Percentiles rank a stretch among this genome's conserved stretches.
phyloP scores from a whole-genome alignment of 2,329 filamentous ascomycete genomes.

The Scorias spongiosa region DNA sequence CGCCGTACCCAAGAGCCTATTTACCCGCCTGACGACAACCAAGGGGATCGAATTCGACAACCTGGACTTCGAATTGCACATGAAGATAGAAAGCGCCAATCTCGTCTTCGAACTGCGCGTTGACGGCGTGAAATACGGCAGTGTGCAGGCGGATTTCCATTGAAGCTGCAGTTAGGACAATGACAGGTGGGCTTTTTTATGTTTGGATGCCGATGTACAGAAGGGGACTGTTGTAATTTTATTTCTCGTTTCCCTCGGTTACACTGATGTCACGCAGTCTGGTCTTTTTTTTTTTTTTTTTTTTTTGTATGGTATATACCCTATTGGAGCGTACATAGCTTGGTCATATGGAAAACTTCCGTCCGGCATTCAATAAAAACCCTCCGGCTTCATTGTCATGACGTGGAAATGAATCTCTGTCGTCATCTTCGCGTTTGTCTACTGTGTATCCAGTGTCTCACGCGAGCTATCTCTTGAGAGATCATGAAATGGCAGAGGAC shows the following conservation, averaged over 20 bases:
- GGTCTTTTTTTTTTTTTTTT: no score
- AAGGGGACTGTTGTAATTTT: background rate
- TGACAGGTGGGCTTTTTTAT: background rate
- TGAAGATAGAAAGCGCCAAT: conserved; percentile 66
- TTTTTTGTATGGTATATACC: no score
- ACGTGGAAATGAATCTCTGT: no score
- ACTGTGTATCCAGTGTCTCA: no score
- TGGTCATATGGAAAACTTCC: no score
- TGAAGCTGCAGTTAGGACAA: conserved; percentile 19
- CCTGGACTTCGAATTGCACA: conserved; percentile 66
- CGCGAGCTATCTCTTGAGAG: no score
- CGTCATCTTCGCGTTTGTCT: no score
- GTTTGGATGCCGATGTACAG: background rate
- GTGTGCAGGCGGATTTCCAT: conserved; percentile 66
- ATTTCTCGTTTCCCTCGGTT: background rate
- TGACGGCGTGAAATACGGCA: conserved; percentile 60
- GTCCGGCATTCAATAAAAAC: no score
- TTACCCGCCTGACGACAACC: conserved; percentile 63
- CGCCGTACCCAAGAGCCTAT: conserved; percentile 57
- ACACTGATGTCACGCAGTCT: background rate
- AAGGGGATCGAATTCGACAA: conserved; percentile 70
- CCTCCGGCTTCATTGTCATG: no score
- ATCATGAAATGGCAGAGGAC: no score
- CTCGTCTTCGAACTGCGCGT: conserved; percentile 66
- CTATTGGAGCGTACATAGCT: no score